A percentile compares a stretch with the other conserved stretches of the same genome.
phyloP scores from a whole-genome alignment of 768 basidiomycete genomes.

The Pleurotus giganteus region DNA sequence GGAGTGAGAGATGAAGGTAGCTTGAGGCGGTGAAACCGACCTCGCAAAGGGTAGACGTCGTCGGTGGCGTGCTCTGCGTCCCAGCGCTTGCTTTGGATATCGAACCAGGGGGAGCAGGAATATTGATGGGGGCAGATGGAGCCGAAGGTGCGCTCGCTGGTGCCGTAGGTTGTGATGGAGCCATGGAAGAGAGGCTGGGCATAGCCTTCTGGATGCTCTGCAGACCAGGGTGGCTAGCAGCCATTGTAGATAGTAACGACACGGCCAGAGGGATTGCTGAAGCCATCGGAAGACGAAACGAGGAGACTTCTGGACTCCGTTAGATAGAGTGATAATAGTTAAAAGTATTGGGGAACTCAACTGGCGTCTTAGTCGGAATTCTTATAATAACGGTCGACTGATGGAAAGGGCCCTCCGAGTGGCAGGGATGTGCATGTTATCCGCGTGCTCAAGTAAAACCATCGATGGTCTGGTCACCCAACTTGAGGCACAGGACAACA shows the following conservation, averaged over 20 bases:
- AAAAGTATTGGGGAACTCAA: neutral
- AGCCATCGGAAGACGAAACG: constrained; percentile 27
- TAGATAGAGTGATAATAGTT: constrained; percentile 6
- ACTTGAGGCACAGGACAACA: constrained; percentile 2
- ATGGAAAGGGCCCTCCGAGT: neutral
- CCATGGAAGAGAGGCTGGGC: neutral
- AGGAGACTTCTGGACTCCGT: neutral
- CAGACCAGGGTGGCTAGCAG: constrained; percentile 32
- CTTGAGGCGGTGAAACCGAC: constrained; percentile 30
- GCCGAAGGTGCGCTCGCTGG: constrained; percentile 16
- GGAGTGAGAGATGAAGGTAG: constrained; percentile 8
- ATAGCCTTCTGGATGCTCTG: constrained; percentile 27
- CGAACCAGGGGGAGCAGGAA: neutral
- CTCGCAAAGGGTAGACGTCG: constrained; percentile 44
- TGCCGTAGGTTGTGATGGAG: constrained; percentile 12
- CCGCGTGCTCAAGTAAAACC: constrained; percentile 3
- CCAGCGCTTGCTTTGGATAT: constrained; percentile 13
- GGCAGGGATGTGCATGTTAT: constrained; percentile 5
- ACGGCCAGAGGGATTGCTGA: constrained; percentile 44
- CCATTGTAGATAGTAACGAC: constrained; percentile 39
- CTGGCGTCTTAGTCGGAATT: neutral
- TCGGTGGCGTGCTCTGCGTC: constrained; percentile 23
- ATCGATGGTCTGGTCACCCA: neutral
- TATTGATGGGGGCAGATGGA: constrained; percentile 18
- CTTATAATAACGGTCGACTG: constrained; percentile 1